These are phyloP conservation scores for Leptographium lundbergii DNA, from an alignment of 2,329 filamentous ascomycete genomes.

Conservation along the genomic window DNA sequence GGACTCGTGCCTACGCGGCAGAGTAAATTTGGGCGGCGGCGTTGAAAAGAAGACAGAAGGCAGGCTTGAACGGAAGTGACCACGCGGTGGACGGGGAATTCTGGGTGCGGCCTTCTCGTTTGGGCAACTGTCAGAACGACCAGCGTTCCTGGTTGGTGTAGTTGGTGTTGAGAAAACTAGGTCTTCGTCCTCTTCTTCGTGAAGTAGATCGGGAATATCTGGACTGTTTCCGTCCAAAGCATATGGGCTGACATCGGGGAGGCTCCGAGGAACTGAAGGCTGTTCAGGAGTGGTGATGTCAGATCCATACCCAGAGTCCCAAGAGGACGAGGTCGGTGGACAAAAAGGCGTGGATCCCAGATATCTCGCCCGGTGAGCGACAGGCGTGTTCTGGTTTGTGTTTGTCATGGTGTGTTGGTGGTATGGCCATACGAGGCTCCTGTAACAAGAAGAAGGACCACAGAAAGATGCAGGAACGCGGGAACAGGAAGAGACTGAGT, in stretches of 20 bases:
- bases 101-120: not conserved
- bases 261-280: not conserved
- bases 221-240: conserved; percentile 8
- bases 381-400: not conserved
- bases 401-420: not conserved
- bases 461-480: not conserved
- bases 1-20: conserved; percentile 14
- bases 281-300: conserved; percentile 5
- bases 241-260: not conserved
- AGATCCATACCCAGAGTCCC: conserved; percentile 13
- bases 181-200: not conserved
- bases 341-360: not conserved
- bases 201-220: not conserved
- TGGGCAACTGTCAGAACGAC: not conserved
- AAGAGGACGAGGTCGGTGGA: not conserved
- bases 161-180: not conserved
- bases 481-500: not conserved
- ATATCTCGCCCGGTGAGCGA: not conserved
- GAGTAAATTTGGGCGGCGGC: conserved; percentile 1
- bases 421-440: not conserved
- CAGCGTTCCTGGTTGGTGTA: not conserved
- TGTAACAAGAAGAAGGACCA: not conserved
- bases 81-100: not conserved
- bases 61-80: conserved; percentile 1
- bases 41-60: conserved; percentile 9